Percentiles rank a stretch among this genome's conserved stretches.
These are phyloP conservation scores for Leccinum pachyderme DNA, from an alignment of 1,284 basidiomycete genomes.

Conservation along the genomic window DNA sequence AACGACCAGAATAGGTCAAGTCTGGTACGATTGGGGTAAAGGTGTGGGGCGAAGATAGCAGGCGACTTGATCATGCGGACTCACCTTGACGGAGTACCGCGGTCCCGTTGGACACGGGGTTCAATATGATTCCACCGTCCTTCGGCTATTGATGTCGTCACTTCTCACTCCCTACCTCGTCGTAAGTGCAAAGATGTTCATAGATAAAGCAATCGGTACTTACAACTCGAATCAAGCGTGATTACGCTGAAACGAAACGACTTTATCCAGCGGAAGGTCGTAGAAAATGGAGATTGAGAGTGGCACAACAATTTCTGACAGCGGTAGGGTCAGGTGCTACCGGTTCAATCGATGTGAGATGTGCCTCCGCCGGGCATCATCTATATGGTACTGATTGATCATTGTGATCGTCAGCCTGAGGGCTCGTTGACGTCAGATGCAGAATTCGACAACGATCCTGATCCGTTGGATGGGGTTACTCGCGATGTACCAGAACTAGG, in stretches of 20 bases:
- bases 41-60: background rate
- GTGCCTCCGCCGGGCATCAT: background rate
- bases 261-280: constrained; percentile 39
- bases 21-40: background rate
- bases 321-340: constrained; percentile 18
- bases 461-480: constrained; percentile 42
- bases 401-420: background rate
- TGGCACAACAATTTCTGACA: constrained; percentile 41
- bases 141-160: constrained; percentile 17
- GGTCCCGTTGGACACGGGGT: background rate
- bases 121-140: background rate
- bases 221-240: constrained; percentile 32
- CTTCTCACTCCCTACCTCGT: constrained; percentile 16
- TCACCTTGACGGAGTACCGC: background rate
- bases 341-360: constrained; percentile 9
- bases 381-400: constrained; percentile 9
- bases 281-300: constrained; percentile 39
- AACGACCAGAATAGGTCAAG: background rate
- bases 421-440: constrained; percentile 30
- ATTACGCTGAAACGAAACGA: constrained; percentile 37
- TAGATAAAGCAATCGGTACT: background rate
- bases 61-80: background rate
- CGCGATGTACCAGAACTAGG: constrained; percentile 42
- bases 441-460: constrained; percentile 43
- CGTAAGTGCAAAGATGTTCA: constrained; percentile 13